phyloP scores from a whole-genome alignment of 352 stramenopile genomes.

The Elongisporangium prolatum region DNA sequence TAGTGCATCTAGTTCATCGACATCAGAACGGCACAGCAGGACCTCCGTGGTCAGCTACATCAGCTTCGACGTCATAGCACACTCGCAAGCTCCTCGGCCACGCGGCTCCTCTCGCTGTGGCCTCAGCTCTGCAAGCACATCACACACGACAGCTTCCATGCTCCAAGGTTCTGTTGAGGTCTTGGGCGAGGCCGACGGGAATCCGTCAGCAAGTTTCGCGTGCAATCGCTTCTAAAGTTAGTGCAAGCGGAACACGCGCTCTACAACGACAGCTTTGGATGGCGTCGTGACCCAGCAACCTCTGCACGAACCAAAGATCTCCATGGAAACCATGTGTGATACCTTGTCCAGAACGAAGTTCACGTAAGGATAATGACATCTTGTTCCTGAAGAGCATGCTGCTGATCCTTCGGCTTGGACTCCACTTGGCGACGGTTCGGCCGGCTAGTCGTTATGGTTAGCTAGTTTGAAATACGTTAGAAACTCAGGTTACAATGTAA shows the following conservation, averaged over 20 bases:
- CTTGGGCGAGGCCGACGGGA: not conserved
- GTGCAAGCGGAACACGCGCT: slow-evolving; percentile 39
- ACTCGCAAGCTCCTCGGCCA: slow-evolving; percentile 27
- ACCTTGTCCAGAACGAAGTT: slow-evolving; percentile 25
- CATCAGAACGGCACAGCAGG: slow-evolving; percentile 39
- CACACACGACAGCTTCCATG: slow-evolving; percentile 23
- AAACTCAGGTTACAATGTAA: not conserved
- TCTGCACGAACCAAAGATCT: slow-evolving; percentile 47
- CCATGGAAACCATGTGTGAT: slow-evolving; percentile 23
- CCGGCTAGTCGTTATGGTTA: not conserved
- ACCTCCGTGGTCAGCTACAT: slow-evolving; percentile 66
- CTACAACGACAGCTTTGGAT: slow-evolving; percentile 14
- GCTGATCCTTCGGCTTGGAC: slow-evolving; percentile 27
- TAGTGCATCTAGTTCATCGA: slow-evolving; percentile 26
- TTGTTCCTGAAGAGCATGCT: slow-evolving; percentile 27
- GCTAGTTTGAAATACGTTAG: not conserved
- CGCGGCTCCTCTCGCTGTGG: slow-evolving; percentile 5
- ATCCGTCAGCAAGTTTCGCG: slow-evolving; percentile 25
- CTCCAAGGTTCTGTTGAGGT: slow-evolving; percentile 3
- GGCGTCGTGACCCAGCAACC: slow-evolving; percentile 44
- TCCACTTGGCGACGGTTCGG: slow-evolving; percentile 5
- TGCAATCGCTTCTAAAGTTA: slow-evolving; percentile 40
- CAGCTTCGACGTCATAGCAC: slow-evolving; percentile 43
- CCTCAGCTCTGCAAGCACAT: slow-evolving; percentile 19
- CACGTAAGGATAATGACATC: slow-evolving; percentile 42